Conservation (phyloP, 2,329 filamentous ascomycete genomes). For the Trichoderma endophyticum region DNA sequence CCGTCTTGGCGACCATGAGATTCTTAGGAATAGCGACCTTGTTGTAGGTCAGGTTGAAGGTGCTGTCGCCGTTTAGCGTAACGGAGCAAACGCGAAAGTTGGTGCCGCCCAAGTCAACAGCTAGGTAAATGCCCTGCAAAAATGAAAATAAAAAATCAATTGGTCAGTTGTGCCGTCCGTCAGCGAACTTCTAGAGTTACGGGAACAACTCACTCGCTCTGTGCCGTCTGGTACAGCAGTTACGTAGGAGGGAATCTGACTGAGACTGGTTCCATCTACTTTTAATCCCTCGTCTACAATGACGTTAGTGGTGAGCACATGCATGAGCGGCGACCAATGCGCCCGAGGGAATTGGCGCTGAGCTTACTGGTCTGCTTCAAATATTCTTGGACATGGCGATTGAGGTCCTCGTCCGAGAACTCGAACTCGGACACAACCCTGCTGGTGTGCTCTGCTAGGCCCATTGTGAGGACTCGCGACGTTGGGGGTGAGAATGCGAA, state of each 20-base stretch:
- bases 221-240: constrained; percentile 95
- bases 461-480: constrained; percentile 58
- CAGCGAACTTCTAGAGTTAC: neutral
- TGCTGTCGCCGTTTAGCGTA: constrained; percentile 87
- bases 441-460: constrained; percentile 67
- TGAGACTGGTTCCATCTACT: constrained; percentile 75
- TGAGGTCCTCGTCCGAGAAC: constrained; percentile 73
- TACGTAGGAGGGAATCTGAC: constrained; percentile 96
- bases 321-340: neutral
- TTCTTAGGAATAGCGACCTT: constrained; percentile 88
- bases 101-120: constrained; percentile 95
- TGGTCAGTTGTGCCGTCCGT: neutral
- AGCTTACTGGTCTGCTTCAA: constrained; percentile 72
- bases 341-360: neutral
- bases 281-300: constrained; percentile 72
- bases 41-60: constrained; percentile 87
- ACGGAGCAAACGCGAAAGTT: constrained; percentile 98
- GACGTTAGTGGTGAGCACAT: constrained; percentile 19
- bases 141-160: neutral
- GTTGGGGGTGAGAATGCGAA: constrained; percentile 54
- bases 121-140: constrained; percentile 84
- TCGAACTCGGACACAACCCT: constrained; percentile 83
- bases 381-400: constrained; percentile 79
- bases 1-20: constrained; percentile 84
- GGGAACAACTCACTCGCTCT: constrained; percentile 67